Percentiles rank a stretch among this genome's conserved stretches.
Conservation (phyloP, 768 basidiomycete species). For the Tricholoma furcatifolium region DNA sequence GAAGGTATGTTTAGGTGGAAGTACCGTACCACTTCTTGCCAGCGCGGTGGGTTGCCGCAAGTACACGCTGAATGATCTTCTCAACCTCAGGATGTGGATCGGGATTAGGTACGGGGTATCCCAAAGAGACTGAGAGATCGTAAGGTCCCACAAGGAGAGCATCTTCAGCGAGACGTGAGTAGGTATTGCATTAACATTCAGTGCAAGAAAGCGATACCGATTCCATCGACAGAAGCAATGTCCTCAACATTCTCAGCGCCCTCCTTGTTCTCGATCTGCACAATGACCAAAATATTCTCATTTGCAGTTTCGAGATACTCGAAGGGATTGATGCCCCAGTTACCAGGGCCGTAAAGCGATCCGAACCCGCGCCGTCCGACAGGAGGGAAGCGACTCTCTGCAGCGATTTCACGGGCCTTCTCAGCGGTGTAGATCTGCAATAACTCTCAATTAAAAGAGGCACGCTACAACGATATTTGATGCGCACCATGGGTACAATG, state of each 20-base stretch:
- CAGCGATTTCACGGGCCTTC: constrained; percentile 55
- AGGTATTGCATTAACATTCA: too few relatives aligned
- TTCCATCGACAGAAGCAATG: constrained; percentile 60
- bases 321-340: constrained; percentile 49
- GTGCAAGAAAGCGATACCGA: constrained; percentile 38
- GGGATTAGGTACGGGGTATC: constrained; percentile 58
- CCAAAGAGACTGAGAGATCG: constrained; percentile 63
- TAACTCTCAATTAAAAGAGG: too few relatives aligned
- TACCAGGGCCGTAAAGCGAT: constrained; percentile 56
- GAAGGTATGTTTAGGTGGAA: not conserved
- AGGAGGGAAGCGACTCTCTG: constrained; percentile 63
- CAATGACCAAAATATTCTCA: constrained; percentile 50
- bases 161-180: constrained; percentile 22
- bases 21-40: constrained; percentile 62
- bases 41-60: constrained; percentile 45
- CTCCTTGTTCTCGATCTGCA: constrained; percentile 67
- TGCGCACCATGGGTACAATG: constrained; percentile 65
- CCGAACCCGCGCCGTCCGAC: constrained; percentile 63
- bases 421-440: constrained; percentile 52
- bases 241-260: constrained; percentile 57
- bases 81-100: constrained; percentile 68
- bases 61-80: constrained; percentile 52
- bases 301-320: constrained; percentile 61
- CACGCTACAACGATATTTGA: too few relatives aligned
- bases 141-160: constrained; percentile 56